These are phyloP conservation scores for Gynostemma pentaphyllum DNA, from an alignment of 306 rosid species.

Conservation along the genomic window DNA sequence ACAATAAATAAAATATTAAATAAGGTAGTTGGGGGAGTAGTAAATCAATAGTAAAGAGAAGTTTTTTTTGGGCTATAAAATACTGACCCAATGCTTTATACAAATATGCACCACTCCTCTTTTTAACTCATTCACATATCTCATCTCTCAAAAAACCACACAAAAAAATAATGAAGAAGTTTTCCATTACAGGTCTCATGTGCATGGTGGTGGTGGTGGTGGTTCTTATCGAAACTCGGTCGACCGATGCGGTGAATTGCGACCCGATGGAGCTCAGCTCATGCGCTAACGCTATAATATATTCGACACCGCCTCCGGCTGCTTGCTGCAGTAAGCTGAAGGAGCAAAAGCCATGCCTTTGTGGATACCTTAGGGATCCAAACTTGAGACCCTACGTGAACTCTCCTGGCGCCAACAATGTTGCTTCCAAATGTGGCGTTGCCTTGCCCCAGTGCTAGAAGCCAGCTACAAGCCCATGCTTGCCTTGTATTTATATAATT, in stretches of 20 bases:
- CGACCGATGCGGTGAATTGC: slow-evolving; percentile 7
- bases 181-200: background rate
- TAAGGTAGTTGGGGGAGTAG: too few species aligned
- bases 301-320: slow-evolving; percentile 13
- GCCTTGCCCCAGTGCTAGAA: background rate
- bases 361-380: background rate
- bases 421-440: background rate
- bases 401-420: background rate
- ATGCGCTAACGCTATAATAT: slow-evolving; percentile 9
- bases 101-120: too few species aligned
- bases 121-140: too few species aligned
- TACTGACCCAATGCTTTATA: too few species aligned
- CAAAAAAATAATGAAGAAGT: background rate
- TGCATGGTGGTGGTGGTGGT: background rate
- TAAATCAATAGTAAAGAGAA: too few species aligned
- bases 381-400: background rate
- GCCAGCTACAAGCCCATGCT: too few species aligned
- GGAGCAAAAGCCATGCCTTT: background rate
- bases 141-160: background rate
- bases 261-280: slow-evolving; percentile 14
- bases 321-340: slow-evolving; percentile 31
- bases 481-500: background rate
- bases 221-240: background rate
- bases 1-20: too few species aligned
- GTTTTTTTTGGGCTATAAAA: too few species aligned